Base-by-base conservation (phyloP, 2,329 filamentous ascomycete genomes). In the Colletotrichum scovillei region DNA sequence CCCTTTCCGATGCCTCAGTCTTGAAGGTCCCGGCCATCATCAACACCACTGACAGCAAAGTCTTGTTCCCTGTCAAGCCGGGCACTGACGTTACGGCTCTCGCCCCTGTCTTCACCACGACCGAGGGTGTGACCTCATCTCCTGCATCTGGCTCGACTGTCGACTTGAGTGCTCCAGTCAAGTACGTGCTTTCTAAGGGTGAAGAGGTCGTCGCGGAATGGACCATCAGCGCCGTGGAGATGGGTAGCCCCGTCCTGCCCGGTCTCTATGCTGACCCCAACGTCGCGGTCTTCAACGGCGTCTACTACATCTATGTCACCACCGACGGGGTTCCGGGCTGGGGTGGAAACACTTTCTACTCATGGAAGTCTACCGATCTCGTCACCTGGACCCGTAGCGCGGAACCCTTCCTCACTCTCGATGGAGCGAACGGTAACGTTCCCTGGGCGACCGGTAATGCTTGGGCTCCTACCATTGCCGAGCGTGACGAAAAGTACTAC, bases 361-460 rank as follows among this genome's bases (percentile, higher is more conserved):
- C 80, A 60, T 88, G 86, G 86, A 85, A 84, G 68, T 87, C 85
- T 0, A 74, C 75, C 4, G 81, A 88, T 67, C 81, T 88, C 1
- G 81, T 82, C 1, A 75, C 78, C 22, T 88, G 86, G 86, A 82
- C 80, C 1, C 81, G 84, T 28, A 79, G 81, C 3, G 76, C 80
- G 0, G 63, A 84, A 16, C 85, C 86, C 0, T 82, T 88, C 75
- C 81, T 88, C 24, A 83, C 81, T 0, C 82, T 88, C 1, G 82
- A 87, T 55, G 85, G 85, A n/a, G 79, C 81, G 0, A 79, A 77
- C 28, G 85, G 86, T 12, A 87, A 92, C 69, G 86, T 93, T 1
- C 90, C 90, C 1, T 93, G 91, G 91, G 90, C 90, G 0, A 87
- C 84, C 1, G 91, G 92, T 73, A 92, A 92, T 76, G 87, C 92